A percentile compares a stretch with the other conserved stretches of the same genome.
Conservation (phyloP, 2,329 filamentous ascomycete genomes). For the Aureobasidium mangrovei region DNA sequence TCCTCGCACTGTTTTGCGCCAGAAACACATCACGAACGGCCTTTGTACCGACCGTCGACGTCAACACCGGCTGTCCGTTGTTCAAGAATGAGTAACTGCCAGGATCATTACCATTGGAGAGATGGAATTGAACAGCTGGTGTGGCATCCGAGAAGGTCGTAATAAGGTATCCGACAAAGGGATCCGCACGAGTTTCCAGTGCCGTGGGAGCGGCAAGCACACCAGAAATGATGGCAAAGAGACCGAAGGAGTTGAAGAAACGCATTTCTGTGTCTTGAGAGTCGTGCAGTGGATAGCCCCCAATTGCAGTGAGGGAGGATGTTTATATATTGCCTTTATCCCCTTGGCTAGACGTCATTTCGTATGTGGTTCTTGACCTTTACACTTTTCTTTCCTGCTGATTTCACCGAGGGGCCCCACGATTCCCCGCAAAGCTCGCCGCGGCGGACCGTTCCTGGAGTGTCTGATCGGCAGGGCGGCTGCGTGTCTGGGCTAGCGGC, state of each 20-base stretch:
- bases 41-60: conserved; percentile 42
- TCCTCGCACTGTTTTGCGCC: conserved; percentile 40
- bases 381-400: no score
- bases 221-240: neutral
- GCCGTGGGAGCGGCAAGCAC: neutral
- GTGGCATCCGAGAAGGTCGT: neutral
- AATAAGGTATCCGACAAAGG: neutral
- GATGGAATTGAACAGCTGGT: conserved; percentile 23
- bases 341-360: no score
- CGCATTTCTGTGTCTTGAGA: neutral
- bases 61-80: conserved; percentile 39
- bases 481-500: no score
- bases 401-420: no score
- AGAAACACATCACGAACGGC: conserved; percentile 44
- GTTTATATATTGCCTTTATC: no score
- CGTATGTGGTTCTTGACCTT: no score
- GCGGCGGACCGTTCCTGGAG: no score
- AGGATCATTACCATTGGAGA: conserved; percentile 45
- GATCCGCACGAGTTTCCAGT: neutral
- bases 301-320: no score
- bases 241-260: neutral
- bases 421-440: no score
- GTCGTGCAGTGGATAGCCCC: no score
- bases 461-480: no score
- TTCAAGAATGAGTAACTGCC: conserved; percentile 43